Base-by-base conservation (phyloP, 306 rosid genomes). In the Cyamopsis tetragonoloba region DNA sequence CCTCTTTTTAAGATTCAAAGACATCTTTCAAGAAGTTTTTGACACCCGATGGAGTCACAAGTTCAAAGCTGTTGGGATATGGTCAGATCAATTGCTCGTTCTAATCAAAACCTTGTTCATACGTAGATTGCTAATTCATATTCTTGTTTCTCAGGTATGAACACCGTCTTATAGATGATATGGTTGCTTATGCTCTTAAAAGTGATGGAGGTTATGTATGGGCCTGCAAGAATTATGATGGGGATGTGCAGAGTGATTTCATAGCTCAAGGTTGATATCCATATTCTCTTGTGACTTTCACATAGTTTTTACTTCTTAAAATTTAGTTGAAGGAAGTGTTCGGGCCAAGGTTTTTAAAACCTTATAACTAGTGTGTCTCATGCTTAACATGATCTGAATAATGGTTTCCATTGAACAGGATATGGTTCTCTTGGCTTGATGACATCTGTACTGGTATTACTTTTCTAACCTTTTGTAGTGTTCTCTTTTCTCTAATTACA, bases 161-260 rank as follows among this genome's bases (percentile, higher is more conserved):
- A 69, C 99, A 93, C 62, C 96, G 99, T 74, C 97, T 93, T 61
- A 93, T 93, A 50, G 99, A 93, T 83, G 99, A 93, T 79, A 93
- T 93, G 99, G 97, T 93, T 79, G 99, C 97, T 4, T 93, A 90
- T 80, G 92, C 96, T 35, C 75, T 93, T 71, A 93, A 93, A 84
- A 93, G 99, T 47, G 96, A 93, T 15, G 99, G 99, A 71, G 99
- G 95, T 49, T 93, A 90, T 88, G 99, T 93, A 44, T 93, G 99
- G 98, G 98, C 98, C 35, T 93, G 98, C 91, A 93, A 93, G 83
- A 93, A 93, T 76, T 93, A 93, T 64, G 96, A 93, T 80, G 98
- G 98, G 49, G 98, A 93, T 69, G 97, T 93, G 41, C 99, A 93
- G 81, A 93, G 99, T 59, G 99, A 93, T 77, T 84, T 93, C 86